These are phyloP conservation scores for Thelonectria rubi DNA, from an alignment of 2,329 filamentous ascomycete genomes.

Conservation along the genomic window DNA sequence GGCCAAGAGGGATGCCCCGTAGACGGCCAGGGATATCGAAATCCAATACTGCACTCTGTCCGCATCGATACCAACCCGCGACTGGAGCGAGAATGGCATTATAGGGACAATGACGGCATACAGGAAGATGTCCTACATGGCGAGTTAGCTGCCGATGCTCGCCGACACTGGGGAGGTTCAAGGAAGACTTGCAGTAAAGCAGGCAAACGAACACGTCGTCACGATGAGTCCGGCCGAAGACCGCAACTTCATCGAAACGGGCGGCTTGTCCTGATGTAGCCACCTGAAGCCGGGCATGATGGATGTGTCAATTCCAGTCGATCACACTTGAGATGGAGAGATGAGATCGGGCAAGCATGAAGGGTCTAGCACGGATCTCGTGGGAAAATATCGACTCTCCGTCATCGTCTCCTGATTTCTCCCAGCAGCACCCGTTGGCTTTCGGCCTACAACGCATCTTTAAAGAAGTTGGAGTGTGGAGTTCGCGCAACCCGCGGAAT, in stretches of 20 bases:
- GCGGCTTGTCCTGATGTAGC: slow-evolving; percentile 36
- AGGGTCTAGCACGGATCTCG: not conserved
- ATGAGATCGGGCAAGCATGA: not conserved
- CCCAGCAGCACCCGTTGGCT: not conserved
- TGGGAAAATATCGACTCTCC: not conserved
- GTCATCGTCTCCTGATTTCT: not conserved
- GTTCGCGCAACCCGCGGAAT: slow-evolving; percentile 11
- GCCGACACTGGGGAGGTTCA: too few relatives aligned
- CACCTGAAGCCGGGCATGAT: slow-evolving; percentile 32
- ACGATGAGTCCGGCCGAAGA: slow-evolving; percentile 47
- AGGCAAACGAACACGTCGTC: slow-evolving; percentile 45
- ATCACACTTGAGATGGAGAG: not conserved
- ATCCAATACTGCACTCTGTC: slow-evolving; percentile 48
- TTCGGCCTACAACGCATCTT: not conserved
- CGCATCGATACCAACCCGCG: slow-evolving; percentile 38
- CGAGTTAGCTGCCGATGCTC: slow-evolving; percentile 6
- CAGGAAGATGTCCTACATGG: slow-evolving; percentile 46
- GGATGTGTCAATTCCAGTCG: not conserved
- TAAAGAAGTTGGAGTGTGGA: slow-evolving; percentile 8
- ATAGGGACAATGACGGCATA: slow-evolving; percentile 49
- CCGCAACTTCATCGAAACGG: slow-evolving; percentile 42
- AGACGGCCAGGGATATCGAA: slow-evolving; percentile 48
- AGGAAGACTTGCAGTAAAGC: slow-evolving; percentile 45
- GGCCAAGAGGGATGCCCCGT: slow-evolving; percentile 44
- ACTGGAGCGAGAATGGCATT: slow-evolving; percentile 44